phyloP scores from a whole-genome alignment of 2,329 filamentous ascomycete species.

The Ophiostoma sp. region DNA sequence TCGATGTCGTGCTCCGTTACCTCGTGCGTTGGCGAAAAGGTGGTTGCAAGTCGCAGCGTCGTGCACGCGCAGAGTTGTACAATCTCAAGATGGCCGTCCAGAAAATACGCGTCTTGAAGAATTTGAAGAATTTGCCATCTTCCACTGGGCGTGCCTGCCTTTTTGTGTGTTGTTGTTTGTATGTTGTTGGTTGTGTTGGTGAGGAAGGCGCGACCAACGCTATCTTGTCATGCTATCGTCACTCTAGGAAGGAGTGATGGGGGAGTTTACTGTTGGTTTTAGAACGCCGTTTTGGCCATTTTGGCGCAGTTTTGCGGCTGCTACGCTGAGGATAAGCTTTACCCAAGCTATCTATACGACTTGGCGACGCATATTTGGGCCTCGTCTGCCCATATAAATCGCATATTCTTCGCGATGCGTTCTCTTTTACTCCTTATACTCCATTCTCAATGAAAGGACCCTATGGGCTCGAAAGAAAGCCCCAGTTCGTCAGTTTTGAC shows the following conservation, averaged over 20 bases:
- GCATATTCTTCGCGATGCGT: background rate
- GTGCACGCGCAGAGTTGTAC: background rate
- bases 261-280: background rate
- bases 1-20: background rate
- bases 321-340: background rate
- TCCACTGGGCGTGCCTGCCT: background rate
- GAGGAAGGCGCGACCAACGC: conserved; percentile 12
- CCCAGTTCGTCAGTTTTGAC: background rate
- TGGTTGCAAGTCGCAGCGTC: background rate
- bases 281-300: background rate
- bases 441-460: background rate
- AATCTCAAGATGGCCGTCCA: background rate
- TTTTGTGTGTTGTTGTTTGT: background rate
- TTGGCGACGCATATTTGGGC: background rate
- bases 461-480: background rate
- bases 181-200: background rate
- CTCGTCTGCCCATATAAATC: background rate
- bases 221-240: conserved; percentile 16
- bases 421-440: background rate
- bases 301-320: background rate
- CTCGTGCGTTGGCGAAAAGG: background rate
- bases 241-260: background rate
- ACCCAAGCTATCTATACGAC: conserved; percentile 6
- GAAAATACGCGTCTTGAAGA: background rate
- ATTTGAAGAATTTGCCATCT: background rate